Percentiles rank a stretch among this genome's conserved stretches.
phyloP scores from a whole-genome alignment of 139 green algal genomes.

The Nannochloris sp. region DNA sequence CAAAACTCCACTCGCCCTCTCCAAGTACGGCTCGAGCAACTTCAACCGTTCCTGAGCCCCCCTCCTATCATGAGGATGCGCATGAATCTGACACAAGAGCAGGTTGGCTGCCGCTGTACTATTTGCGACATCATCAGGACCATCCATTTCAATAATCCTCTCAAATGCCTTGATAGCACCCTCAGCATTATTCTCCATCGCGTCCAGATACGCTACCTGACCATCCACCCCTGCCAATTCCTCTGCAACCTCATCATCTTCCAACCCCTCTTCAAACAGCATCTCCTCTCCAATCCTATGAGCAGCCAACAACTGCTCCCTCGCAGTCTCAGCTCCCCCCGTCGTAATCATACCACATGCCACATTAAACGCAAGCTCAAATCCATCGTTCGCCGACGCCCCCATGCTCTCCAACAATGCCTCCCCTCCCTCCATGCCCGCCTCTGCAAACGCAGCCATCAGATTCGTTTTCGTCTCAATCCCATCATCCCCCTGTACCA shows the following conservation, averaged over 20 bases:
- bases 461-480: conserved; percentile 76
- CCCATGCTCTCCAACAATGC: conserved; percentile 62
- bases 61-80: conserved; percentile 20
- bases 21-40: conserved; percentile 55
- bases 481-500: conserved; percentile 35
- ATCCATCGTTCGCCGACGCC: conserved; percentile 43
- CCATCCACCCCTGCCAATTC: conserved; percentile 73
- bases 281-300: conserved; percentile 67
- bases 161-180: conserved; percentile 10
- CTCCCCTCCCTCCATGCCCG: conserved; percentile 47
- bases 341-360: conserved; percentile 56
- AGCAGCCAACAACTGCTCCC: conserved; percentile 65
- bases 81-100: conserved; percentile 12
- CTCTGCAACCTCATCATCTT: conserved; percentile 70
- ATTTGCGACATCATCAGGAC: conserved; percentile 37
- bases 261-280: conserved; percentile 77
- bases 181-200: background rate
- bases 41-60: conserved; percentile 47
- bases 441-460: conserved; percentile 70
- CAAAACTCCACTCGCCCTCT: conserved; percentile 26
- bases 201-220: conserved; percentile 68
- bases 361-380: conserved; percentile 79
- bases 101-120: conserved; percentile 53
- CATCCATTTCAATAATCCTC: conserved; percentile 15
- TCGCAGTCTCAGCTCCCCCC: conserved; percentile 43